Percentiles rank a stretch among this genome's conserved stretches.
Conservation (phyloP, 208 protist genomes). For the Acanthamoeba castellanii region DNA sequence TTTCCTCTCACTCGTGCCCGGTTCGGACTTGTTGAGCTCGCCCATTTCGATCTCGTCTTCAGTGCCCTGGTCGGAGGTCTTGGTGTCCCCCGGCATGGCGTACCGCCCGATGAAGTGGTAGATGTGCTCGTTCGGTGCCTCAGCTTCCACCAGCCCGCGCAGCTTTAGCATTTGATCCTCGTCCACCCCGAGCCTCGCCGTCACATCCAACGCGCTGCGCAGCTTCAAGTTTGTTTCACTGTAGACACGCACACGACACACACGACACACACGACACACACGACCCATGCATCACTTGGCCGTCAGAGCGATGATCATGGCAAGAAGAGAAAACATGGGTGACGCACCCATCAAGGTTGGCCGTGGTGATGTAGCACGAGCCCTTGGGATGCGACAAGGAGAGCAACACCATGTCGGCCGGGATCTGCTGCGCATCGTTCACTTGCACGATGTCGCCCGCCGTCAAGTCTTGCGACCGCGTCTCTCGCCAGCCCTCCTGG, state of each 20-base stretch:
- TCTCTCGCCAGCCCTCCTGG: slow-evolving; percentile 31
- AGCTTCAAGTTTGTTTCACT: slow-evolving; percentile 70
- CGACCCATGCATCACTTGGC: background rate
- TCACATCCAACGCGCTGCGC: background rate
- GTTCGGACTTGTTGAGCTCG: background rate
- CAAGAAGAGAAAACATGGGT: background rate
- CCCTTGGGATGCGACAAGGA: slow-evolving; percentile 85
- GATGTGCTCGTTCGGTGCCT: slow-evolving; percentile 60
- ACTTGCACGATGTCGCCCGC: slow-evolving; percentile 59
- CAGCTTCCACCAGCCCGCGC: background rate
- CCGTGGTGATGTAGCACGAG: slow-evolving; percentile 92
- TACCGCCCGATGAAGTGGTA: slow-evolving; percentile 64
- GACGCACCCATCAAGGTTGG: slow-evolving; percentile 93
- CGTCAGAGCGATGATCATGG: background rate
- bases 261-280: no score
- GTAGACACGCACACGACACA: background rate
- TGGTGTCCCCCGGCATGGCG: background rate
- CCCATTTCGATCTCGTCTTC: background rate
- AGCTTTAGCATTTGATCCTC: background rate
- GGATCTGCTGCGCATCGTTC: slow-evolving; percentile 91
- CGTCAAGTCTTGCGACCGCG: slow-evolving; percentile 13
- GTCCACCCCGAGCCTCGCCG: background rate
- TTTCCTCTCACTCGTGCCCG: background rate
- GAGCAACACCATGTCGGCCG: slow-evolving; percentile 94
- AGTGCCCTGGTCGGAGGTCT: background rate